Evolutionary conservation across 805 yeast genomes (phyloP).

Genomic region (Pichia scutulata): DNA sequence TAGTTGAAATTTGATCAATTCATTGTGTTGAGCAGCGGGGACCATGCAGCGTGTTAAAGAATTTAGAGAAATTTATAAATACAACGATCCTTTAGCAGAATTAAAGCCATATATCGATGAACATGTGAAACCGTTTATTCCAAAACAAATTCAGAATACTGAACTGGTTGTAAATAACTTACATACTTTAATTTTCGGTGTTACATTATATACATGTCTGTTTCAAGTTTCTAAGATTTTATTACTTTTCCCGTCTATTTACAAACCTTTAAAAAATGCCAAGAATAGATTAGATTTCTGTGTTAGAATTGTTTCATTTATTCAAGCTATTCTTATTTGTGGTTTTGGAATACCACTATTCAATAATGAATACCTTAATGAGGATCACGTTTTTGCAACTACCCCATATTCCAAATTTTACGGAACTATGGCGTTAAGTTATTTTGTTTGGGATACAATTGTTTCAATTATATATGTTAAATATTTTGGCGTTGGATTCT

Average conservation of each 20-base stretch:
- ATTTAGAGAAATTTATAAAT: slow-evolving; percentile 13
- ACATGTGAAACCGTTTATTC: slow-evolving; percentile 19
- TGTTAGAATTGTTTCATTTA: slow-evolving; percentile 28
- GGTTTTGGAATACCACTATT: slow-evolving; percentile 25
- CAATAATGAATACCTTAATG: slow-evolving; percentile 20
- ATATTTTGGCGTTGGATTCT: slow-evolving; percentile 29
- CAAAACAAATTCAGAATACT: slow-evolving; percentile 1
- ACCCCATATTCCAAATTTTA: slow-evolving; percentile 29
- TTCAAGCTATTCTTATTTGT: slow-evolving; percentile 28
- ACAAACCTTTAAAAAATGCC: slow-evolving; percentile 10
- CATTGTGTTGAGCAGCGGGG: background rate
- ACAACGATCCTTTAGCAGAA: slow-evolving; percentile 19
- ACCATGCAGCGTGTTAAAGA: slow-evolving; percentile 2
- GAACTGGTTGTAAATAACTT: slow-evolving; percentile 14
- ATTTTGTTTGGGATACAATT: slow-evolving; percentile 31
- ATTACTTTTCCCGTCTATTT: slow-evolving; percentile 11
- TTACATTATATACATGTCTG: slow-evolving; percentile 15
- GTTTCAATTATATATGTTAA: slow-evolving; percentile 22
- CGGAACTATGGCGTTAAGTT: slow-evolving; percentile 26
- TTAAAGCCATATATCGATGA: slow-evolving; percentile 15
- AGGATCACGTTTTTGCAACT: slow-evolving; percentile 27
- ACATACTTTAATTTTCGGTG: slow-evolving; percentile 16
- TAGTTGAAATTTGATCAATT: background rate
- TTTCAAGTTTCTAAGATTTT: slow-evolving; percentile 13
- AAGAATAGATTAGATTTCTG: slow-evolving; percentile 24